Percentiles rank a stretch among this genome's conserved stretches.
These are phyloP conservation scores for Aphanocladium album DNA, from an alignment of 2,329 filamentous ascomycete species.

Conservation along the genomic window DNA sequence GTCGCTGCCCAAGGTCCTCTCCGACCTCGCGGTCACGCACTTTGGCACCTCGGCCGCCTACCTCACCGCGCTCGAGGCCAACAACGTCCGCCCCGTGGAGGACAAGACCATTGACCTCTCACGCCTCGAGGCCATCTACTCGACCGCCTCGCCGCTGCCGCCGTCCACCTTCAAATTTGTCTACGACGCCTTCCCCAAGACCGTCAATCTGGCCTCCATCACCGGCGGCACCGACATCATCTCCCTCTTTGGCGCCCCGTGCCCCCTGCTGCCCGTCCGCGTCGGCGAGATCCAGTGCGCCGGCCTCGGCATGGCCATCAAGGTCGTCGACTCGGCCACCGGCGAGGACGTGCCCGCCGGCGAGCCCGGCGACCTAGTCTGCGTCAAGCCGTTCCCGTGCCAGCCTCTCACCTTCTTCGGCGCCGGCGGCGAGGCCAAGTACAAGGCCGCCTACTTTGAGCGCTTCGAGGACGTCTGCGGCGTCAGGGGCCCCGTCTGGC, in stretches of 20 bases:
- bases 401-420: slow-evolving; percentile 91
- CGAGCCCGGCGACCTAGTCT: slow-evolving; percentile 83
- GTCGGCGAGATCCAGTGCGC: slow-evolving; percentile 72
- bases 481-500: slow-evolving; percentile 59
- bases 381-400: slow-evolving; percentile 79
- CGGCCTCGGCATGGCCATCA: slow-evolving; percentile 74
- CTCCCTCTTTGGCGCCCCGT: slow-evolving; percentile 85
- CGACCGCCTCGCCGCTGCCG: slow-evolving; percentile 85
- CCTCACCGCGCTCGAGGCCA: slow-evolving; percentile 83
- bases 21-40: slow-evolving; percentile 77
- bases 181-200: slow-evolving; percentile 72
- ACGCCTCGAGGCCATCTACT: slow-evolving; percentile 79
- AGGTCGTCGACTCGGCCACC: slow-evolving; percentile 52
- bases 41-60: slow-evolving; percentile 96
- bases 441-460: slow-evolving; percentile 82
- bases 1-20: slow-evolving; percentile 76
- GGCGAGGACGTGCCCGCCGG: slow-evolving; percentile 53
- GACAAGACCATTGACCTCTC: slow-evolving; percentile 53
- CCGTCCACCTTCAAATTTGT: slow-evolving; percentile 91
- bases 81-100: slow-evolving; percentile 52
- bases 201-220: slow-evolving; percentile 86
- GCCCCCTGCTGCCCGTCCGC: slow-evolving; percentile 67
- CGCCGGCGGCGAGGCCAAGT: slow-evolving; percentile 58
- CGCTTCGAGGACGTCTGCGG: slow-evolving; percentile 55
- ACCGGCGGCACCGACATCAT: slow-evolving; percentile 97